phyloP scores from a whole-genome alignment of 495 filamentous ascomycete genomes.

The Neurospora sp. region DNA sequence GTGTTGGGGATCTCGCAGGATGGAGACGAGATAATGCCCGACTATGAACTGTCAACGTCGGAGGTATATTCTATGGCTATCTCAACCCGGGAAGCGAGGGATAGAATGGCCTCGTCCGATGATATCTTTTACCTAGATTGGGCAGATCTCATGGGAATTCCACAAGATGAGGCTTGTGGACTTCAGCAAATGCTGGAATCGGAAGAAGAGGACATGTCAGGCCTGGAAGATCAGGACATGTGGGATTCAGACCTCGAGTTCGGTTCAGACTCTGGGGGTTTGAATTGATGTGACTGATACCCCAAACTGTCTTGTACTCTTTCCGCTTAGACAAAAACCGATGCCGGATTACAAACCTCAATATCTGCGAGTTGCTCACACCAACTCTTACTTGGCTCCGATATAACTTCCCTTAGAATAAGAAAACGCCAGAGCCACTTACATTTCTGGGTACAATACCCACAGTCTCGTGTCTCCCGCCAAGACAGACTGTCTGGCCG shows the following conservation, averaged over 20 bases:
- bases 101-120: neutral
- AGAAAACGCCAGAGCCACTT: neutral
- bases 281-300: neutral
- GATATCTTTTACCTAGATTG: too few relatives aligned
- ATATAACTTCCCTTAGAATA: neutral
- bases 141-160: neutral
- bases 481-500: neutral
- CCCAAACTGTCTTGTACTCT: neutral
- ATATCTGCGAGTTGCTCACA: neutral
- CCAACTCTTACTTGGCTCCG: neutral
- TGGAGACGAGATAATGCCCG: rapidly evolving
- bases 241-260: too few relatives aligned
- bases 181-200: too few relatives aligned
- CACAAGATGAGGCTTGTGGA: neutral
- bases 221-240: too few relatives aligned
- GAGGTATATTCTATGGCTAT: neutral
- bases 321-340: neutral
- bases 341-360: neutral
- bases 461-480: neutral
- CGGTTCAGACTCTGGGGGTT: too few relatives aligned
- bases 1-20: neutral
- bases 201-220: too few relatives aligned
- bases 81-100: neutral
- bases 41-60: neutral
- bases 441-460: neutral